phyloP scores from a whole-genome alignment of 371 early-diverging fungal species.

The Mucor piriformis region DNA sequence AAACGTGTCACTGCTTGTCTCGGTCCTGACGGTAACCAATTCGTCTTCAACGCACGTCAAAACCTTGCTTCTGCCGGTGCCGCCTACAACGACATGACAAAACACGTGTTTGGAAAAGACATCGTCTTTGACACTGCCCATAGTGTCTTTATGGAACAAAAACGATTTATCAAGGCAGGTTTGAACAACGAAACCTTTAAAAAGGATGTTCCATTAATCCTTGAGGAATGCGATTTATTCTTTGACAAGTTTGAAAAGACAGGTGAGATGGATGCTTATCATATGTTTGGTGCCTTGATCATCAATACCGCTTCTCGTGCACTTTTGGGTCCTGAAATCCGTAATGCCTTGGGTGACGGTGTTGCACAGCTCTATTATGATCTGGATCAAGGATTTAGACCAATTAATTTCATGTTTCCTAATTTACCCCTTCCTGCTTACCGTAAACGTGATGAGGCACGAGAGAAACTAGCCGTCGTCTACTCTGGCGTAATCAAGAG shows the following conservation, averaged over 20 bases:
- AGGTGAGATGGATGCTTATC: constrained; percentile 64
- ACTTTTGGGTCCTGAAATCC: constrained; percentile 92
- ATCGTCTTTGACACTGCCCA: constrained; percentile 96
- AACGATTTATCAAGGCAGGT: constrained; percentile 93
- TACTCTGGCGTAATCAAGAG: constrained; percentile 81
- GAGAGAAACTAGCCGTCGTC: constrained; percentile 77
- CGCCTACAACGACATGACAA: constrained; percentile 91
- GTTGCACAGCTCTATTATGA: constrained; percentile 90
- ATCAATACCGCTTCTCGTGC: constrained; percentile 94
- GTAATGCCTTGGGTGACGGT: constrained; percentile 74
- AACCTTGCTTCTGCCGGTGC: constrained; percentile 91
- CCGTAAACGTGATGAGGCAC: constrained; percentile 84
- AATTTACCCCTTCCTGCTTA: constrained; percentile 52
- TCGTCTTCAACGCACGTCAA: constrained; percentile 91
- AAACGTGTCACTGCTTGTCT: constrained; percentile 88
- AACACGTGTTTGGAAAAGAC: constrained; percentile 94
- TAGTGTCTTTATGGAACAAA: constrained; percentile 94
- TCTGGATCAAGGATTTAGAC: constrained; percentile 92
- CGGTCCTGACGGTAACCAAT: constrained; percentile 95
- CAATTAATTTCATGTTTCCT: constrained; percentile 84
- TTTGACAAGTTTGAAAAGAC: constrained; percentile 46
- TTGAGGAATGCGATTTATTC: constrained; percentile 80
- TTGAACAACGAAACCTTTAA: constrained; percentile 85
- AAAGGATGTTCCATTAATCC: constrained; percentile 85
- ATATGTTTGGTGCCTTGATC: constrained; percentile 87